phyloP scores from a whole-genome alignment of 306 rosid genomes.

The Gynostemma pentaphyllum region DNA sequence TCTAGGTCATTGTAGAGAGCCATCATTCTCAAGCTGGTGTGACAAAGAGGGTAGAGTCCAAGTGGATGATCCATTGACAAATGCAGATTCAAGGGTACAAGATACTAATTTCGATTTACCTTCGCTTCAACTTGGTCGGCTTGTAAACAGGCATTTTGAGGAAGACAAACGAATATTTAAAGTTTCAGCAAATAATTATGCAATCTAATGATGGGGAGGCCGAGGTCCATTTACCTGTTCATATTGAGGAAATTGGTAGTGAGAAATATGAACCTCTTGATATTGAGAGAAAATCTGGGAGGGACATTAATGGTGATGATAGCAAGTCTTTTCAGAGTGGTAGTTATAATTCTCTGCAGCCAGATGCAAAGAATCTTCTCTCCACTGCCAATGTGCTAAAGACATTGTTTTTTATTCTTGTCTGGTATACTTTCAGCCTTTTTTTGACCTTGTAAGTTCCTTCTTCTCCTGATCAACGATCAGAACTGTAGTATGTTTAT shows the following conservation, averaged over 20 bases:
- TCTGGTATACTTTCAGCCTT: slow-evolving; percentile 92
- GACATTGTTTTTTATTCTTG: slow-evolving; percentile 69
- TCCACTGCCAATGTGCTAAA: slow-evolving; percentile 45
- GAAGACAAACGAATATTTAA: slow-evolving; percentile 18
- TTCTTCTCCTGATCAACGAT: neutral
- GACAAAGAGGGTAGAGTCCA: slow-evolving; percentile 38
- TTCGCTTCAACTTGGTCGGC: slow-evolving; percentile 30
- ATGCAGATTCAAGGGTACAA: slow-evolving; percentile 29
- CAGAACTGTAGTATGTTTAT: neutral
- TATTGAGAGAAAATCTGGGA: slow-evolving; percentile 39
- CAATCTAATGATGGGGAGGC: slow-evolving; percentile 29
- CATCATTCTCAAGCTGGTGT: slow-evolving; percentile 64
- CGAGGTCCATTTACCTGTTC: slow-evolving; percentile 36
- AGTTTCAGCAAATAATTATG: slow-evolving; percentile 33
- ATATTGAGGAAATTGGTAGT: slow-evolving; percentile 30
- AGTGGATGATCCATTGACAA: slow-evolving; percentile 25
- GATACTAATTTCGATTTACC: slow-evolving; percentile 54
- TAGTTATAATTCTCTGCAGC: slow-evolving; percentile 20
- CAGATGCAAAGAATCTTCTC: slow-evolving; percentile 27
- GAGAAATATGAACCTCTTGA: slow-evolving; percentile 56
- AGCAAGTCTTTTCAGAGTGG: slow-evolving; percentile 18
- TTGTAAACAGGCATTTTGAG: slow-evolving; percentile 22
- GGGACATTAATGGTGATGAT: slow-evolving; percentile 23
- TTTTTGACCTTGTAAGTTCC: slow-evolving; percentile 88
- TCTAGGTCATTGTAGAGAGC: slow-evolving; percentile 40